Conservation (phyloP, 805 yeast species). For the Zygosaccharomyces gambellarensis region DNA sequence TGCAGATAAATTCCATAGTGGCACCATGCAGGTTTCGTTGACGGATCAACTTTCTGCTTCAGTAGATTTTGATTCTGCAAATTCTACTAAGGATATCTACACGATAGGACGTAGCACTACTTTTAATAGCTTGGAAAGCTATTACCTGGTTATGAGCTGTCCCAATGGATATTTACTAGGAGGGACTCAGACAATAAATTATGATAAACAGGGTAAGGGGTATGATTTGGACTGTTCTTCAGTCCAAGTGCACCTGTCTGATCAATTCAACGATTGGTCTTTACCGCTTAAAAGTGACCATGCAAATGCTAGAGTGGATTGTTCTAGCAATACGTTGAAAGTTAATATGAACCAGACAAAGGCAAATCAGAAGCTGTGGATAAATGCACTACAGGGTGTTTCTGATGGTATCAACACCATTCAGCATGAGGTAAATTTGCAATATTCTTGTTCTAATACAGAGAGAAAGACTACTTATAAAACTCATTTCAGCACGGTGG, state of each 20-base stretch:
- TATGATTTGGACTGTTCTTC: slow-evolving; percentile 36
- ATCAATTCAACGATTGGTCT: slow-evolving; percentile 35
- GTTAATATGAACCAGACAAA: slow-evolving; percentile 21
- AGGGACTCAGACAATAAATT: slow-evolving; percentile 27
- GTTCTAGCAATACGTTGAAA: slow-evolving; percentile 23
- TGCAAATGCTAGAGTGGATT: slow-evolving; percentile 17
- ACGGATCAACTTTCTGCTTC: slow-evolving; percentile 24
- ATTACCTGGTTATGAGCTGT: slow-evolving; percentile 35
- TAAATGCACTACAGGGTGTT: slow-evolving; percentile 33
- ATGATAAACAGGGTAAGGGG: slow-evolving; percentile 33
- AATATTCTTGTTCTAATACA: slow-evolving; percentile 30
- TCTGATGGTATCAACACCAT: slow-evolving; percentile 19
- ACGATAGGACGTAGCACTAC: slow-evolving; percentile 33
- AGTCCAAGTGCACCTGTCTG: slow-evolving; percentile 22
- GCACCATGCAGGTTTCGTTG: slow-evolving; percentile 29
- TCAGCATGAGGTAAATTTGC: slow-evolving; percentile 19
- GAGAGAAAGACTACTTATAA: slow-evolving; percentile 21
- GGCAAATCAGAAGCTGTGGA: slow-evolving; percentile 30
- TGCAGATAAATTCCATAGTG: slow-evolving; percentile 29
- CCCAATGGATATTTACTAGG: slow-evolving; percentile 27
- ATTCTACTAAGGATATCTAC: slow-evolving; percentile 18
- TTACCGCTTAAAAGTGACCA: slow-evolving; percentile 26
- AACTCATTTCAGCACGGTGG: slow-evolving; percentile 14
- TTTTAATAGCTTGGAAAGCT: slow-evolving; percentile 31
- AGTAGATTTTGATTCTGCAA: slow-evolving; percentile 26